Evolutionary conservation across 306 rosid genomes (phyloP), one percentile per base, ranked within the genome.

Genomic region (Prunus mongolica): DNA sequence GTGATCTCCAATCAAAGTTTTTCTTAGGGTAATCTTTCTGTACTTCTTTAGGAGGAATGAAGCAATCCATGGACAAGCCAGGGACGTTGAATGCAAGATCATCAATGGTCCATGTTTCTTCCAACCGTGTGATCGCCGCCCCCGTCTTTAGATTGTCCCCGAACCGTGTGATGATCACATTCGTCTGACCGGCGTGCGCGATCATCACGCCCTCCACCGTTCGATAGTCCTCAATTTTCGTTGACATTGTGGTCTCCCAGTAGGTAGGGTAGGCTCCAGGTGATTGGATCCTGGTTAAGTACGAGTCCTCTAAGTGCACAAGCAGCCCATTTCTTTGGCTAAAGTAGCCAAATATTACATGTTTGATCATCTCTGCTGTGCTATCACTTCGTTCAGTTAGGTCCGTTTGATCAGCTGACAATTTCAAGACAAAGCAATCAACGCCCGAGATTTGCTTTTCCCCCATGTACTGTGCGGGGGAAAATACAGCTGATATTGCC

Each of bases 321-420:
- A 95, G 75, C 3, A 95, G 86, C 2, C 98, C 98, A 80, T 88
- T 91, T 75, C 88, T 81, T 79, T 95, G 98, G 83, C 98, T 89
- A 75, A 95, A 95, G 88, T 90, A 89, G 27, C 97, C 98, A 51
- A 86, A 89, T n/a, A 89, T 74, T 4, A 86, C 88, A 45, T 95
- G 98, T 60, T 92, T 95, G 76, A 95, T 95, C 97, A 92, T 90
- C 84, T 95, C 98, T 0, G 98, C 98, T 2, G 97, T 92, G 90
- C 58, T 90, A 19, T 95, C 98, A 27, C 97, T 91, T 0, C 98
- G 89, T 14, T 89, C 97, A 1, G 63, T 81, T 4, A 95, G 86
- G 69, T 90, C 97, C 65, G 85, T 82, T 60, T 87, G 97, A 74
- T 92, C 96, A 0, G 96, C 93, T 5, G 92, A 88, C 20, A 95